Evolutionary conservation across 2,329 filamentous ascomycete species (phyloP), one percentile per base, ranked within the genome.

Genomic region (Penicillium sp.): DNA sequence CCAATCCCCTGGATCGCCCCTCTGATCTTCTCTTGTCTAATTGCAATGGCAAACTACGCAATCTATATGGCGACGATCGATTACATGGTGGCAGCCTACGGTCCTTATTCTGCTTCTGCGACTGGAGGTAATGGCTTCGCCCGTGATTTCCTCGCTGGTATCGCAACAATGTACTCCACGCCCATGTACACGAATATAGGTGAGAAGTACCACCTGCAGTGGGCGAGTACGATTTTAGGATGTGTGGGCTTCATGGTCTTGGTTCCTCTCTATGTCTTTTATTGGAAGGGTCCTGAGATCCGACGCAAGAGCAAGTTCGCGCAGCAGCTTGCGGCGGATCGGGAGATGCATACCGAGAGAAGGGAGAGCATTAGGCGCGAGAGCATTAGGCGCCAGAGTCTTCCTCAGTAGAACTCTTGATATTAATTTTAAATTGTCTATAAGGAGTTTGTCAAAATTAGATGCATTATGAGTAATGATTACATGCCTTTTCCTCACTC

Each of bases 21-120:
- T 2, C 83, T 87, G 76, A 74, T 90, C 43, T 89, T 87, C 59
- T 80, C 81, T 1, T 79, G 79, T 14, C 76, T 89, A 40, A 85
- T 91, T 47, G 89, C 87, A 19, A 86, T 91, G 48, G 88, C 88
- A 51, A 91, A 91, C 65, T 89, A 88, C 54, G 77, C 83, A 29
- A 89, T 90, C 54, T 90, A 90, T 74, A 89, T 89, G 84, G 86
- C 87, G 1, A 89, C 87, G 1, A 88, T 90, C 59, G 87, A 91
- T 71, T 91, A 91, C 74, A 90, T 90, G 83, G 83, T 90, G 31
- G 87, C 85, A 54, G 86, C 87, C 0, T 90, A 91, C 64, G 89
- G 88, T 0, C 84, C 84, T 0, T 91, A 90, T 68, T 84, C 87
- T 2, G 88, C 88, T 1, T 90, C 87, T 0, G 89, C 89, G 0